These are phyloP conservation scores for Entomortierella lignicola DNA, from an alignment of 192 early-diverging fungal species.

Conservation along the genomic window DNA sequence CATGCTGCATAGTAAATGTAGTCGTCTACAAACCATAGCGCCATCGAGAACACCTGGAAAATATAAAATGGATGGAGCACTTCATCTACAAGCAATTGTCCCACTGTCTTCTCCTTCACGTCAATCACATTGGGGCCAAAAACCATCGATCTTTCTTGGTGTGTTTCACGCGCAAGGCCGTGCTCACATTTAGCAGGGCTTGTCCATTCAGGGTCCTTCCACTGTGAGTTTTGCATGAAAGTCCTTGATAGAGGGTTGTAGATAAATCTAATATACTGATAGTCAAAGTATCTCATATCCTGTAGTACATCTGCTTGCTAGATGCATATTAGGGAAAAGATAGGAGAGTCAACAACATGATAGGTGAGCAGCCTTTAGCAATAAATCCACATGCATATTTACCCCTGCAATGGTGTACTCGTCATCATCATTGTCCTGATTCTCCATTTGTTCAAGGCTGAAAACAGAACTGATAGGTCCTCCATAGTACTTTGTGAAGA, in stretches of 20 bases:
- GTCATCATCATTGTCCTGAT: conserved; percentile 11
- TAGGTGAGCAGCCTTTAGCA: not conserved
- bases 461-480: conserved; percentile 80
- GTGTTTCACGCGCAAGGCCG: conserved; percentile 66
- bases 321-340: not conserved
- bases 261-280: conserved; percentile 66
- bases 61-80: conserved; percentile 86
- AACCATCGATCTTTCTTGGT: conserved; percentile 67
- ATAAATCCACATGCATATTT: not conserved
- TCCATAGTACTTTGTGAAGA: conserved; percentile 68
- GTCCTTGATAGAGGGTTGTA: conserved; percentile 59
- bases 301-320: conserved; percentile 50
- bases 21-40: conserved; percentile 89
- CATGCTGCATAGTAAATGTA: conserved; percentile 96
- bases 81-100: conserved; percentile 75
- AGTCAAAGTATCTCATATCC: conserved; percentile 61
- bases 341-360: not conserved
- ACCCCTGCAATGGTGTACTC: conserved; percentile 15
- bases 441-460: conserved; percentile 56
- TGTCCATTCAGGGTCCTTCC: conserved; percentile 67
- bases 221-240: conserved; percentile 61
- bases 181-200: conserved; percentile 50
- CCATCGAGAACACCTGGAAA: conserved; percentile 81
- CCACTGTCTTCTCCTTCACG: conserved; percentile 72
- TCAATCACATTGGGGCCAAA: conserved; percentile 83